These are phyloP conservation scores for Globisporangium rhizosaccharum DNA, from an alignment of 352 stramenopile species.

Conservation along the genomic window DNA sequence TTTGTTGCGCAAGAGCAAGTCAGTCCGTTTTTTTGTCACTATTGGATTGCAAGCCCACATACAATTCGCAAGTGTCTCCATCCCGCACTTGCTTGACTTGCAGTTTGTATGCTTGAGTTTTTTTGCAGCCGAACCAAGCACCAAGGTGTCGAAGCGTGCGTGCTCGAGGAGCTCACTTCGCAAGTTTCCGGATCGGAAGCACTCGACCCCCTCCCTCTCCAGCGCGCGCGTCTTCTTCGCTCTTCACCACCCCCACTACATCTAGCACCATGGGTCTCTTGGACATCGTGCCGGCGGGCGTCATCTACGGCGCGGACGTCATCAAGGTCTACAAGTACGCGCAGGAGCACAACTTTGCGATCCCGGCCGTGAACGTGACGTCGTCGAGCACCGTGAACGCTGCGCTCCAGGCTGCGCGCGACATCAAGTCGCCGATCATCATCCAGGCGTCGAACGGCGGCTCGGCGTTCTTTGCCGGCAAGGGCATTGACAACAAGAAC, in stretches of 20 bases:
- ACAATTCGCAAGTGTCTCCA: background rate
- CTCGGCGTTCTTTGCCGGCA: constrained; percentile 95
- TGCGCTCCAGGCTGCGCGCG: constrained; percentile 94
- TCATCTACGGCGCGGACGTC: constrained; percentile 86
- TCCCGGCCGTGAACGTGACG: constrained; percentile 97
- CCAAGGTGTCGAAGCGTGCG: background rate
- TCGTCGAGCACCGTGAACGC: constrained; percentile 95
- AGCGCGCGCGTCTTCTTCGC: background rate
- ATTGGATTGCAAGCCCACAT: background rate
- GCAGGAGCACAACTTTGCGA: constrained; percentile 94
- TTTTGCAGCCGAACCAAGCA: constrained; percentile 1
- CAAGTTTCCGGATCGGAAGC: constrained; percentile 14
- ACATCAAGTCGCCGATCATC: constrained; percentile 97
- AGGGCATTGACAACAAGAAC: constrained; percentile 95
- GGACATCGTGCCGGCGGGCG: constrained; percentile 78
- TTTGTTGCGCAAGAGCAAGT: no score
- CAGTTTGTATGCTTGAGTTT: background rate
- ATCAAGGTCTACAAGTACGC: constrained; percentile 91
- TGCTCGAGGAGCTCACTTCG: constrained; percentile 8
- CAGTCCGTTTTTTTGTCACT: no score
- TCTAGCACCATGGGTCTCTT: constrained; percentile 65
- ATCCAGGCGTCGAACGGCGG: constrained; percentile 98
- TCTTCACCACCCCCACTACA: background rate
- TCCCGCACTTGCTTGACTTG: background rate
- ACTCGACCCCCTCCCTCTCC: constrained; percentile 4